Evolutionary conservation across 768 basidiomycete species (phyloP), one percentile per base, ranked within the genome.

Genomic region (Trametes cubensis): DNA sequence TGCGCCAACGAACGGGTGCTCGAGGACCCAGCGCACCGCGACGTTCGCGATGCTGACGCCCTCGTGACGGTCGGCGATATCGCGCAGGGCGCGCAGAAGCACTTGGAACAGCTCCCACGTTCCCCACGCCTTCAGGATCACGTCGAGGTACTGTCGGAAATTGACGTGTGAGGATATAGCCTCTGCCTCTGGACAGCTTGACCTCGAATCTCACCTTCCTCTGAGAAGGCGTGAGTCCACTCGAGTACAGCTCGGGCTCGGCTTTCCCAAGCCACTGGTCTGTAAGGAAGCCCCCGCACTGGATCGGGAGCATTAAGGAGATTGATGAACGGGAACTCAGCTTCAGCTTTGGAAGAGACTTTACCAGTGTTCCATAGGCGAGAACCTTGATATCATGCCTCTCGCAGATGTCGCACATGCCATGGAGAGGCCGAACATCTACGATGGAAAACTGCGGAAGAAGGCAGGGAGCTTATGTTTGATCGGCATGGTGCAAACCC

Each of bases 211-310:
- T 70, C 71, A 83, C 90, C 82, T 92, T 92, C 66, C 91, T 78
- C 70, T 90, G 89, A 1, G 90, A 92, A 4, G 90, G 90, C 1
- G 88, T 91, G 65, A 92, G 76, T 57, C 80, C 74, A 41, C 81
- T 80, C 17, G 81, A 78, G 67, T 92, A 92, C 7, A 80, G 76
- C 77, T 90, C 87, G 1, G 90, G 90, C 68, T 89, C 85, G 2
- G 84, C 77, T 61, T 78, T 67, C 55, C 79, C 77, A 15, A 92
- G 77, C 89, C 90, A 92, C 66, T 81, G 81, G 71, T 92, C 89
- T 10, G 89, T 77, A 50, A 92, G 78, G 70, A 92, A 90, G 4
- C 90, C 90, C 3, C 90, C 90, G 65, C 91, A 92, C 90, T 92
- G 69, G 54, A 25, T 21, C 47, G 49, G 55, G 18, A 40, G 34